Base-by-base conservation (phyloP, 768 basidiomycete genomes). In the Lenzites betulinus region DNA sequence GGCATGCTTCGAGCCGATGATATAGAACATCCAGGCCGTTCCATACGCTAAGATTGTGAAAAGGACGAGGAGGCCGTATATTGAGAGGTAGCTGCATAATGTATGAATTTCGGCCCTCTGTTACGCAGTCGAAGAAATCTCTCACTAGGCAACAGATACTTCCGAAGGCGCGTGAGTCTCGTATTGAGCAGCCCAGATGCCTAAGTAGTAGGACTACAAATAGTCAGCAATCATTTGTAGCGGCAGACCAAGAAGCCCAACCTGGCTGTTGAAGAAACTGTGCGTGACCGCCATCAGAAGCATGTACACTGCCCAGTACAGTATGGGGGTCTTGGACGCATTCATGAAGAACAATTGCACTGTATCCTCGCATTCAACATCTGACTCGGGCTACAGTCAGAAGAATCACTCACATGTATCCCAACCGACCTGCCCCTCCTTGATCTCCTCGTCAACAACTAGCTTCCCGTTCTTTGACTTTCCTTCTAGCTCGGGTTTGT, bases 361-460 rank as follows among this genome's bases (percentile, higher is more conserved):
- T 74, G 30, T 61, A n/a, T 26, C 35, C 60, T 53, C 12, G 63
- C 55, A 2, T 8, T 48, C 54, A 58, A 22, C 38, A 22, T 1
- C 3, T 20, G 16, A 28, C 22, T 25, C 12, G 35, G 22, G 6
- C 3, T 13, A 15, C 15, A 1, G 38, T 8, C 20, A 41, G 30
- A 7, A 41, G 15, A 33, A 26, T 47, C 25, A 70, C 76, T 64
- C 58, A 77, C 78, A 60, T 23, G 79, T 74, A 4, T 66, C 64
- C 76, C 81, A 83, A 47, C 81, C 80, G 28, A 89, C 80, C 59
- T 82, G 83, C 0, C 87, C 87, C 52, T 80, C 77, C 7, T 76
- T 79, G 46, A 88, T 78, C 66, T 90, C 88, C 67, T 90, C 88
- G 0, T 80, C 81, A 7, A 86, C 71, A 47, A 88, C 80, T n/a